Base-by-base conservation (phyloP, 192 early-diverging fungal genomes). In the Podila epicladia region DNA sequence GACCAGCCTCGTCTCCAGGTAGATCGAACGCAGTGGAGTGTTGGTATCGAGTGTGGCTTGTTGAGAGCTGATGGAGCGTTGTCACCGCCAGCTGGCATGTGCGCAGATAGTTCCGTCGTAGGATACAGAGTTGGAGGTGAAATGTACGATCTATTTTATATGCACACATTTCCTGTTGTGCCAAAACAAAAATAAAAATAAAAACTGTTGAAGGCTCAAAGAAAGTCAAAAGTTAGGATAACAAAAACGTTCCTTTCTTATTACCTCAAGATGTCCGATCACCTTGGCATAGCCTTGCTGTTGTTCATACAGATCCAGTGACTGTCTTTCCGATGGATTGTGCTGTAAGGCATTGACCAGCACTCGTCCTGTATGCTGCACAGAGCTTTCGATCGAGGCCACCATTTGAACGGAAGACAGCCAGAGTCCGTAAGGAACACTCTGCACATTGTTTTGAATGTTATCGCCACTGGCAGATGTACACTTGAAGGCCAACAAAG, bases 211-310 rank as follows among this genome's bases (percentile, higher is more conserved):
- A 9, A 3, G 15, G n/a, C 22, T 4, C n/a, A 1, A 35, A 12
- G 17, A 2, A 22, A 20, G 1, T 9, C 37, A 62, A 53, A 37
- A 20, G 19, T 26, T 3, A 64, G 9, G 13, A 28, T 5, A 26
- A 32, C 26, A 13, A 29, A 29, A 29, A 6, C 50, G n/a, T 53
- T 31, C 50, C 26, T 24, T 50, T 48, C 22, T 65, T n/a, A 33
- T 41, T 72, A 72, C 76, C 65, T 80, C 71, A n/a, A 80, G 65
- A 28, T 64, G 57, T 1, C 59, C 71, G 17, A 73, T 55, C 9
- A 80, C 58, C 24, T 80, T 69, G 62, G 64, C 66, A 45, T 73
- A 80, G 65, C 68, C 48, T 38, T 73, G 77, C 49, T 73, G 65
- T 55, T 80, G 65, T 15, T 64, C 55, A 29, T 72, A 80, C 41